phyloP scores from a whole-genome alignment of 139 green algal genomes.

The Eudorina sp. region DNA sequence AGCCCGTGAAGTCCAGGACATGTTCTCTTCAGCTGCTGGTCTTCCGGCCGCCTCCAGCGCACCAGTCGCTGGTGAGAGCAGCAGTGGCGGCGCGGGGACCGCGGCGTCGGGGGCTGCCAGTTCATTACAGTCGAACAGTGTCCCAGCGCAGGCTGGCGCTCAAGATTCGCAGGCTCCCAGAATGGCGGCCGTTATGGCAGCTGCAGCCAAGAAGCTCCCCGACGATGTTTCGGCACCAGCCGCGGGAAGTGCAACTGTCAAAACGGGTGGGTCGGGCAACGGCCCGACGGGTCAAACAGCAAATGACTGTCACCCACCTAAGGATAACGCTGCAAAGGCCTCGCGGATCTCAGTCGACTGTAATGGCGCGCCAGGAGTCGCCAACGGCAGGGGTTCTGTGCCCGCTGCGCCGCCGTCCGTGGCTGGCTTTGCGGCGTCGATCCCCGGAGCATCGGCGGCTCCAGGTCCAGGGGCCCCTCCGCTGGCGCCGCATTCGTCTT shows the following conservation, averaged over 20 bases:
- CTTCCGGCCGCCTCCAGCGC: background rate
- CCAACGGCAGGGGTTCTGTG: background rate
- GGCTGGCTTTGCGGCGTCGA: no score
- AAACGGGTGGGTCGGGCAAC: background rate
- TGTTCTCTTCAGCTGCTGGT: constrained; percentile 4
- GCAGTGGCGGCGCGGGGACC: background rate
- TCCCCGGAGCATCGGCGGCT: no score
- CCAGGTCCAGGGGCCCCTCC: no score
- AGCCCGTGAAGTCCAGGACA: constrained; percentile 5
- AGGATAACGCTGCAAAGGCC: constrained; percentile 6
- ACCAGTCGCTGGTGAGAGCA: background rate
- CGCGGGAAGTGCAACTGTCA: background rate
- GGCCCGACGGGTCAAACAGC: background rate
- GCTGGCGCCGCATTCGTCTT: no score
- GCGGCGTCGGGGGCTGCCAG: background rate
- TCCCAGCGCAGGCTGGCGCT: background rate
- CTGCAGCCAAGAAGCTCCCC: background rate
- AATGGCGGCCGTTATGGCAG: background rate
- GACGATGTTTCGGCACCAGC: background rate
- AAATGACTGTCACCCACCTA: constrained; percentile 23
- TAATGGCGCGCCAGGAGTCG: background rate
- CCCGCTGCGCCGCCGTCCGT: background rate
- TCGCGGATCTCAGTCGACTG: background rate
- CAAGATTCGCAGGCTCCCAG: background rate
- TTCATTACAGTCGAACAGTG: background rate